Conservation (phyloP, 148 eudicot genomes). For the Amaranthus hypochondriacus region DNA sequence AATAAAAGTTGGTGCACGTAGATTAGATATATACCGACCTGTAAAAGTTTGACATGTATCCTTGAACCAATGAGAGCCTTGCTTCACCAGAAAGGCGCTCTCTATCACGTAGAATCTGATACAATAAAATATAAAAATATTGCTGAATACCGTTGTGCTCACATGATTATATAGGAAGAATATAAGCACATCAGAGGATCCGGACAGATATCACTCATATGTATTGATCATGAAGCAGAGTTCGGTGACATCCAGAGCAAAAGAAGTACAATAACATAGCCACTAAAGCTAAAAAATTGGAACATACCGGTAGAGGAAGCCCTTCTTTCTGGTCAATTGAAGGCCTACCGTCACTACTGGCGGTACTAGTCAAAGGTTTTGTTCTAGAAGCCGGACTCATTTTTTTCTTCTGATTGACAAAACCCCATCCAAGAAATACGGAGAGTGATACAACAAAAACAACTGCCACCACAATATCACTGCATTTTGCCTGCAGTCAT, state of each 20-base stretch:
- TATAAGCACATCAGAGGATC: constrained; percentile 3
- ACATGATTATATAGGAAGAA: background rate
- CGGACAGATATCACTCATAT: background rate
- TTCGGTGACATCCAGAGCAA: too few relatives aligned
- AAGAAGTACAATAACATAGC: background rate
- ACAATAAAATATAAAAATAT: background rate
- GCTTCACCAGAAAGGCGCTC: constrained; percentile 58
- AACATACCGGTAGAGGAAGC: constrained; percentile 73
- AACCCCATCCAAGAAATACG: constrained; percentile 90
- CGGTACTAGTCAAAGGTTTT: constrained; percentile 55
- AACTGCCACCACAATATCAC: constrained; percentile 68
- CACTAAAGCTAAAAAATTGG: constrained; percentile 12
- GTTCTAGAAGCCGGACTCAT: constrained; percentile 50
- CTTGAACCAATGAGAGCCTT: constrained; percentile 87
- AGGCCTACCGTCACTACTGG: constrained; percentile 35
- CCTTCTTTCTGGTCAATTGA: constrained; percentile 57
- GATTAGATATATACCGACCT: constrained; percentile 43
- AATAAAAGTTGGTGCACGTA: constrained; percentile 10
- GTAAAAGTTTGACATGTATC: constrained; percentile 79
- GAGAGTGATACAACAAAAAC: constrained; percentile 63
- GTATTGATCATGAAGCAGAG: background rate
- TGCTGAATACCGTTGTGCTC: background rate
- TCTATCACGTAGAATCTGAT: constrained; percentile 68
- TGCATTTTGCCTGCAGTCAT: constrained; percentile 79
- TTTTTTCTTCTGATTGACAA: constrained; percentile 52